Percentiles rank a stretch among this genome's conserved stretches.
Conservation (phyloP, 2,329 filamentous ascomycete species). For the Stagonosporopsis cucurbitacearum region DNA sequence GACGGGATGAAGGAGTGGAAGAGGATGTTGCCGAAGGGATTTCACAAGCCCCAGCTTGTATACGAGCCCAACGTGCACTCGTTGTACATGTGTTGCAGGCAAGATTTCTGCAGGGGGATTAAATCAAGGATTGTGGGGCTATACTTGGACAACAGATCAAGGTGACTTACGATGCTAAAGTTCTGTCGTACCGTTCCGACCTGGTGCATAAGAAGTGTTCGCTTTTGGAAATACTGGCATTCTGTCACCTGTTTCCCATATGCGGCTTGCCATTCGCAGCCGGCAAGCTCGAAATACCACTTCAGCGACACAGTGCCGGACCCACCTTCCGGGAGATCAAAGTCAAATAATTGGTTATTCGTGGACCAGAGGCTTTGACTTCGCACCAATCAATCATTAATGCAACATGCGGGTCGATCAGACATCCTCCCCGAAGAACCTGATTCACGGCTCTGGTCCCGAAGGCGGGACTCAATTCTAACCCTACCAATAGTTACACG, state of each 20-base stretch:
- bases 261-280: background rate
- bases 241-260: background rate
- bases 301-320: background rate
- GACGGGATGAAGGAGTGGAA: background rate
- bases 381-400: background rate
- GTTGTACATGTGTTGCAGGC: background rate
- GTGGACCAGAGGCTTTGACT: background rate
- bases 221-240: background rate
- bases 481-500: conserved; percentile 1
- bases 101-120: background rate
- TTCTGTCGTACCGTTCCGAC: background rate
- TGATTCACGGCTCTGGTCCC: background rate
- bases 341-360: background rate
- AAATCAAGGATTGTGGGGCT: background rate
- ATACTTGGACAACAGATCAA: background rate
- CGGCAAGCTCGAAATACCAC: too few relatives aligned
- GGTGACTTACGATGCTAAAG: background rate
- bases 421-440: background rate
- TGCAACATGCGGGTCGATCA: background rate
- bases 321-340: background rate
- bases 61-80: background rate
- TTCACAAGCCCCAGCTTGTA: background rate
- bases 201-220: background rate
- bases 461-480: background rate
- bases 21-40: background rate